Evolutionary conservation across 768 basidiomycete genomes (phyloP), one percentile per base, ranked within the genome.

Genomic region (Termitomyces sp.): DNA sequence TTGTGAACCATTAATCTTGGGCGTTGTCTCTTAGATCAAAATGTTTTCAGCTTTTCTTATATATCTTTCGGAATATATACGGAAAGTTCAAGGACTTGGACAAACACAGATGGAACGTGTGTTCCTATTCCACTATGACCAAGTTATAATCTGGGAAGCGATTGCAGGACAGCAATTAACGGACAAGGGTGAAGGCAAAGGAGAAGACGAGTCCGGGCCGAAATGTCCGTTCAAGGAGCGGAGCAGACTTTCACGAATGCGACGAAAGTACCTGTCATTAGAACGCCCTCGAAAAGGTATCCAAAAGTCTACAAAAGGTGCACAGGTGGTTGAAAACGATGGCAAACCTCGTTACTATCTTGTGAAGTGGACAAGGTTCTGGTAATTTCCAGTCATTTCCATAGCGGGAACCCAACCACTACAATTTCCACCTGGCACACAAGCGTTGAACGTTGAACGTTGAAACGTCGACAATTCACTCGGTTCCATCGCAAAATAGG

Each of bases 11-110:
- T 66, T 12, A 24, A 26, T 28, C 33, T 42, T 8, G 33, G 22
- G 28, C 36, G 30, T 57, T 24, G 38, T 30, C 3, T 10, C 20
- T 42, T 59, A 22, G 22, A 44, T 38, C 4, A n/a, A 53, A 14
- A 53, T 28, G 35, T 35, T 24, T 44, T 57, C 20, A 44, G 32
- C 50, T 60, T 58, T 60, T 60, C 44, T 53, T 56, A 48, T 28
- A 4, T 20, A 43, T 24, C 13, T 43, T 48, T 60, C 62, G 62
- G 59, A 63, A 60, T 54, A 58, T 56, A 46, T 56, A 63, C 62
- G 62, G 62, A 63, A 60, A 6, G 28, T 44, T 49, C 35, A 36
- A 36, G 28, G 26, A 26, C 33, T 47, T 3, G 6, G 12, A 26
- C 4, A 3, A 52, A 26, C 33, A 4, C 36, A 30, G 30, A 18